phyloP scores from a whole-genome alignment of 345 rosid genomes.

The Lenwebbia sp. region DNA sequence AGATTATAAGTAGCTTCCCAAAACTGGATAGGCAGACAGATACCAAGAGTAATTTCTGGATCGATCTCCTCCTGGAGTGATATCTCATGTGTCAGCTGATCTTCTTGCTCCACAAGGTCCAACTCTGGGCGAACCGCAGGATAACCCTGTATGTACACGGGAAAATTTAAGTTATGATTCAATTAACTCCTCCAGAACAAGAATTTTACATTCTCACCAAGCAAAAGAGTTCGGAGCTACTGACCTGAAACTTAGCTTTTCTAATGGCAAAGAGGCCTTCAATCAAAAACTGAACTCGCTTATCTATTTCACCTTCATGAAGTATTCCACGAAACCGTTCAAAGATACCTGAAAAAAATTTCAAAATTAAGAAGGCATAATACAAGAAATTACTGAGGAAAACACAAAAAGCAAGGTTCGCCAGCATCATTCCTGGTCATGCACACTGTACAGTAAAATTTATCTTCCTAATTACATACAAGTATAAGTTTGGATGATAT shows the following conservation, averaged over 20 bases:
- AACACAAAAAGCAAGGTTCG: not conserved
- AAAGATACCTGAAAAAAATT: slow-evolving; percentile 57
- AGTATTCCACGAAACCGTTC: slow-evolving; percentile 92
- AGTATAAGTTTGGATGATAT: not conserved
- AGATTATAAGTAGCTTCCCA: not conserved
- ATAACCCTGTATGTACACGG: slow-evolving; percentile 43
- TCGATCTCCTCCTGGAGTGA: slow-evolving; percentile 67
- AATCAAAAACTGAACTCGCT: slow-evolving; percentile 82
- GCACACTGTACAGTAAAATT: not conserved
- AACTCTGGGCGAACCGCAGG: slow-evolving; percentile 94
- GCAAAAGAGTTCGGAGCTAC: not conserved
- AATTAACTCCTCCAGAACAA: not conserved
- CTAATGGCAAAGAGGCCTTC: slow-evolving; percentile 82
- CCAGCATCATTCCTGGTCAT: not conserved
- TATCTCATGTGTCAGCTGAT: slow-evolving; percentile 76
- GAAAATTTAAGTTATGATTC: not conserved
- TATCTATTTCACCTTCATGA: slow-evolving; percentile 96
- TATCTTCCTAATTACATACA: not conserved
- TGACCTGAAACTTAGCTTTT: slow-evolving; percentile 85
- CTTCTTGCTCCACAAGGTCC: slow-evolving; percentile 85
- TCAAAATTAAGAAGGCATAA: not conserved
- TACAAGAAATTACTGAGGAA: not conserved
- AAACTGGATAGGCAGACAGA: slow-evolving; percentile 8
- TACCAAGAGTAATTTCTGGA: slow-evolving; percentile 71
- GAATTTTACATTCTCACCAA: not conserved